Evolutionary conservation across 345 rosid species (phyloP).

Genomic region (Crucihimalaya himalaica): DNA sequence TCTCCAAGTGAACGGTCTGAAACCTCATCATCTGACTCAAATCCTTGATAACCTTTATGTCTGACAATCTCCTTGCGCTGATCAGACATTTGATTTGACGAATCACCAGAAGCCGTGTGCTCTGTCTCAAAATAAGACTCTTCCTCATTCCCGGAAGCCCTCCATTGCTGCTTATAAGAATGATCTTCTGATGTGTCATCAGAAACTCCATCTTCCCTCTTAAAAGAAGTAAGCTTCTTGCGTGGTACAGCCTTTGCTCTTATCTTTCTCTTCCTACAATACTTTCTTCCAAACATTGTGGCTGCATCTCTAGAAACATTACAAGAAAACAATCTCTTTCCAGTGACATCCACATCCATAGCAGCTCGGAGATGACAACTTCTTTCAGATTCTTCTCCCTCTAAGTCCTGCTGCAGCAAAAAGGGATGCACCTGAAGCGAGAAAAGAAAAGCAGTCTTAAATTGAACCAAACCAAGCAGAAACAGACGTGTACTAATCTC

Average conservation of each 20-base stretch:
- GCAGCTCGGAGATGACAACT: constrained; percentile 41
- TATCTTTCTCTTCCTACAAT: constrained; percentile 65
- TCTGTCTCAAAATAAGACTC: constrained; percentile 48
- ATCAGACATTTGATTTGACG: constrained; percentile 46
- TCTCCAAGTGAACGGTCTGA: constrained; percentile 56
- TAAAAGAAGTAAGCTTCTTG: constrained; percentile 51
- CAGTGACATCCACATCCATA: constrained; percentile 51
- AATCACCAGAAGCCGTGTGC: constrained; percentile 46
- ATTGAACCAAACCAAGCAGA: neutral
- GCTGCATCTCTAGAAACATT: constrained; percentile 41
- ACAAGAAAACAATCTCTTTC: constrained; percentile 40
- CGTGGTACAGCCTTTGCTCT: constrained; percentile 42
- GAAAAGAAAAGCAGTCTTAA: constrained; percentile 40
- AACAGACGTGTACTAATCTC: constrained; percentile 13
- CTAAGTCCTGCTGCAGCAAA: constrained; percentile 53
- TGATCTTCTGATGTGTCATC: constrained; percentile 56
- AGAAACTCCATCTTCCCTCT: constrained; percentile 52
- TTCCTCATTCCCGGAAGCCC: constrained; percentile 46
- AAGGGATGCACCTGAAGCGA: constrained; percentile 77
- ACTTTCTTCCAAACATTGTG: constrained; percentile 49
- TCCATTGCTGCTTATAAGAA: constrained; percentile 47
- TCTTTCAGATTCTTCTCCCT: constrained; percentile 61
- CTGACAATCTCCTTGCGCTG: constrained; percentile 38
- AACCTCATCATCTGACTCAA: constrained; percentile 51
- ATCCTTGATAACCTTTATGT: constrained; percentile 38